Conservation (phyloP, 352 stramenopile genomes). For the Phytophthora tubulina region DNA sequence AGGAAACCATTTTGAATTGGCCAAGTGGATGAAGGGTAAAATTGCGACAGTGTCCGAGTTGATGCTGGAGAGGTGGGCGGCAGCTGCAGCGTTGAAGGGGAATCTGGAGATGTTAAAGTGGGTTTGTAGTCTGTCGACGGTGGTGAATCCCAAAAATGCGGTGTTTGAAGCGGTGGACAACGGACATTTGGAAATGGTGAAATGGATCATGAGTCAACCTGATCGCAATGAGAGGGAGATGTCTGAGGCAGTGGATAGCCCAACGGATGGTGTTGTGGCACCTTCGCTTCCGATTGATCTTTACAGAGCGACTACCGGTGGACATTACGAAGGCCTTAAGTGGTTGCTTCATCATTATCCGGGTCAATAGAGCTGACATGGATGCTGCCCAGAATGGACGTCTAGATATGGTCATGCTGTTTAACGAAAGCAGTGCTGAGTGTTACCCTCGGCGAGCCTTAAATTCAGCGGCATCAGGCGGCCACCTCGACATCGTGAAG, state of each 20-base stretch:
- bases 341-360: slow-evolving; percentile 16
- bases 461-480: slow-evolving; percentile 3
- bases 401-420: slow-evolving; percentile 13
- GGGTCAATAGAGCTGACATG: neutral
- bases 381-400: slow-evolving; percentile 22
- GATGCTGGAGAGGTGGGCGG: slow-evolving; percentile 17
- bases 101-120: slow-evolving; percentile 24
- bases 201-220: slow-evolving; percentile 18
- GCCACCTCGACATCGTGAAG: slow-evolving; percentile 24
- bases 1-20: slow-evolving; percentile 21
- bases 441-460: neutral
- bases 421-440: neutral
- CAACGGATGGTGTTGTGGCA: neutral
- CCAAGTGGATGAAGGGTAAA: slow-evolving; percentile 21
- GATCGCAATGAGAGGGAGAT: neutral
- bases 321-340: slow-evolving; percentile 20
- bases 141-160: neutral
- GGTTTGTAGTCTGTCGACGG: slow-evolving; percentile 23
- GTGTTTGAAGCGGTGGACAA: slow-evolving; percentile 12
- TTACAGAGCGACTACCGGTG: neutral
- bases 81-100: slow-evolving; percentile 8
- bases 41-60: neutral
- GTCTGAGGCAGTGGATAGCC: neutral
- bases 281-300: slow-evolving; percentile 5
- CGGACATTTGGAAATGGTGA: slow-evolving; percentile 21